phyloP scores from a whole-genome alignment of 2,329 filamentous ascomycete species.

The Amphichorda felina region DNA sequence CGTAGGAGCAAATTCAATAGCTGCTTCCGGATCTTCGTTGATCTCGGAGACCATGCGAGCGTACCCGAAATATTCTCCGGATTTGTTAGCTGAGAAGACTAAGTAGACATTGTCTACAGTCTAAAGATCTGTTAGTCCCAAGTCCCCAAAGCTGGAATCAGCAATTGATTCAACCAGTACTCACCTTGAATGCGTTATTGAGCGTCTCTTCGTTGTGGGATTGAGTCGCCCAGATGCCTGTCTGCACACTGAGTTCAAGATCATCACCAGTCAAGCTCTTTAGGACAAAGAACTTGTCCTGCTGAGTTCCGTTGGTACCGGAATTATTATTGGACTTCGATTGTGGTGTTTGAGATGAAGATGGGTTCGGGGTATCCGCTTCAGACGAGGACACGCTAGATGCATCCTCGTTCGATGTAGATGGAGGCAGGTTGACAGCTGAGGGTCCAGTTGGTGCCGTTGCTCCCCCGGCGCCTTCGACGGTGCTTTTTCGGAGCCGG shows the following conservation, averaged over 20 bases:
- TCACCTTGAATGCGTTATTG: slow-evolving; percentile 73
- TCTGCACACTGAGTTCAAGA: slow-evolving; percentile 76
- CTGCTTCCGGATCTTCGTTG: slow-evolving; percentile 59
- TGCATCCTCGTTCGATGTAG: background rate
- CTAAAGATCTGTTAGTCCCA: slow-evolving; percentile 26
- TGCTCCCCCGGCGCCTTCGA: slow-evolving; percentile 31
- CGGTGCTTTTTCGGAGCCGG: slow-evolving; percentile 53
- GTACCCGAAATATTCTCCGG: slow-evolving; percentile 93
- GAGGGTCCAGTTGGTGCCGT: slow-evolving; percentile 44
- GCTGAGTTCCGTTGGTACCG: slow-evolving; percentile 14
- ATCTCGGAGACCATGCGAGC: slow-evolving; percentile 83
- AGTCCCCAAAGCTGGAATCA: background rate
- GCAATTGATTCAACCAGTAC: slow-evolving; percentile 8
- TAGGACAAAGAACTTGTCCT: slow-evolving; percentile 79
- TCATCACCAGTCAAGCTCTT: slow-evolving; percentile 91
- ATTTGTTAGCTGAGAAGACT: slow-evolving; percentile 94
- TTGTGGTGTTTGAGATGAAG: background rate
- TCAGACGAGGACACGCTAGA: background rate
- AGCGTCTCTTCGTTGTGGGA: slow-evolving; percentile 80
- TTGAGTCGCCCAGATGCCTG: slow-evolving; percentile 88
- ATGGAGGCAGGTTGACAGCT: slow-evolving; percentile 16
- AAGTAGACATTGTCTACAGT: slow-evolving; percentile 74
- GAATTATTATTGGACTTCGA: background rate
- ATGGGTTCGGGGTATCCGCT: background rate
- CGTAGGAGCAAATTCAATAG: slow-evolving; percentile 58